Evolutionary conservation across 176 grass and related monocot species (phyloP), one percentile per base, ranked within the genome.

Genomic region (Aegilops tauschii): DNA sequence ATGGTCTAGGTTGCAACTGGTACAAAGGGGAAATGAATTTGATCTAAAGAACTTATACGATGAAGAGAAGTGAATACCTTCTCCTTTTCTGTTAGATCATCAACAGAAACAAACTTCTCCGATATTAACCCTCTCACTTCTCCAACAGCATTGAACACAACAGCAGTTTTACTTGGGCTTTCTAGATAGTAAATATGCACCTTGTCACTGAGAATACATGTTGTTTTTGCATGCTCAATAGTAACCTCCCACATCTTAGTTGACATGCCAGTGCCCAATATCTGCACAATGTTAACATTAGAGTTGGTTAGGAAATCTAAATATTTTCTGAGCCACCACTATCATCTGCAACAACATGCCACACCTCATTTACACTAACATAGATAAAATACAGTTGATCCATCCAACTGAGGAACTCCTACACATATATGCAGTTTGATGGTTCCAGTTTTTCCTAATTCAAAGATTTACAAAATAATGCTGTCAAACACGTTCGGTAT

Each of bases 221-320:
- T 96, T 52, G 94, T 96, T 65, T 88, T 88, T 39, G 94, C 92
- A 80, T 98, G 97, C 42, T 98, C 97, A 32, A 94, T 17, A 35
- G 92, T 82, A 32, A 80, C 88, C 82, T 98, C 97, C 97, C 94
- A 98, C 94, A 96, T 93, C 83, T 92, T 96, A 69, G 85, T 42
- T 72, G 97, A 96, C 94, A 98, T 96, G 61, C 97, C 97, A 82
- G 89, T 87, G 40, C 97, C 92, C 61, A 98, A 86, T 90, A 98
- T 94, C 97, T 98, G 87, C 84, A 92, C 86, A 62, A 62, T 73
- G 89, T 84, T 83, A 83, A 87, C 42, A 67, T 83, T 66, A n/a
- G 9, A 72, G 37, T 34, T 14, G 20, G 69, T 89, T 69, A 91
- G 44, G 8, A 89, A 78, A 70, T 42, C 61, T 36, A 79, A 0